Evolutionary conservation across 768 basidiomycete genomes (phyloP), one percentile per base, ranked within the genome.

Genomic region (Lyophyllum atratum): DNA sequence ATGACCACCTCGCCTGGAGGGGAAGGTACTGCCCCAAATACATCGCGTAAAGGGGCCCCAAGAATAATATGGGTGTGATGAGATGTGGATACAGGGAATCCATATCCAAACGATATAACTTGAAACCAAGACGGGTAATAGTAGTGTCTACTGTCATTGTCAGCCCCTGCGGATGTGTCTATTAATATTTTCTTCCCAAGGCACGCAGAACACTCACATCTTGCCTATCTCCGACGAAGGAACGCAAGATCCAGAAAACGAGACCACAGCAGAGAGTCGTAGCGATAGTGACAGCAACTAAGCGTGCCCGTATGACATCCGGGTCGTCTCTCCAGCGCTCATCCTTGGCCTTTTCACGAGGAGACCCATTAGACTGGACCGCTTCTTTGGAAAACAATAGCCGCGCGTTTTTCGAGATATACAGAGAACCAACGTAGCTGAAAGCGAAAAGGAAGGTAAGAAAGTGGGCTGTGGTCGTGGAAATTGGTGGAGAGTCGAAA

Each of bases 351-450:
- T 70, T 70, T 26, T 39, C 60, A 52, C 55, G 70, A 45, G 69
- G 62, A 26, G 61, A 66, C 34, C 67, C 69, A 57, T 67, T 70
- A 44, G 59, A 64, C 26, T 53, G 54, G 52, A 55, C 60, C 54
- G 67, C 64, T 46, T 74, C 62, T 28, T 69, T 65, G 48, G 77
- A 66, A 67, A 83, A 85, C 10, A 76, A 79, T 28, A 87, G 75
- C 42, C 90, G 80, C 11, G 85, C 78, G 60, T 81, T 76, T 67
- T 85, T 89, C 29, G 80, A 86, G 55, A 92, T 64, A 72, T 96
- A 96, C 37, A 96, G 77, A 6, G 89, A 90, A 12, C 89, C 91
- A 50, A 97, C 93, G 64, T 95, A 97, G 51, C 80, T 79, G 21
- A 74, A 57, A 2, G 84, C 85, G 64, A 93, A 85, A 48, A 80